Evolutionary conservation across 129 eudicot genomes (phyloP).

Genomic region (Lactuca sativa): DNA sequence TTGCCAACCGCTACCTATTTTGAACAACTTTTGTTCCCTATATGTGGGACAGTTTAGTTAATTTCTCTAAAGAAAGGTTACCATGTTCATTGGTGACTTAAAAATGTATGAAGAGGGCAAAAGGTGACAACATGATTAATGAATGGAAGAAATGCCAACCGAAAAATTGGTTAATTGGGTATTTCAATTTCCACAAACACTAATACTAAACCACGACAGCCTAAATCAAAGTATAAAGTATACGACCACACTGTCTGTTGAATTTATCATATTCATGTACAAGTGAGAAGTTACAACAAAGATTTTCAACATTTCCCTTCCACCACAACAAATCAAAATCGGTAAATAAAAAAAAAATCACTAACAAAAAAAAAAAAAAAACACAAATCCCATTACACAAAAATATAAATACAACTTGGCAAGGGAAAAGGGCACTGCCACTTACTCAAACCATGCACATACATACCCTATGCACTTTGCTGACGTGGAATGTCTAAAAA

Average conservation of each 20-base stretch:
- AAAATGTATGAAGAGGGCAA: not conserved
- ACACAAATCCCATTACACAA: slow-evolving; percentile 11
- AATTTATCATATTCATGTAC: no score
- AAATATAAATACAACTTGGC: slow-evolving; percentile 37
- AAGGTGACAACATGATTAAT: slow-evolving; percentile 6
- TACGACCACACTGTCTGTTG: slow-evolving; percentile 23
- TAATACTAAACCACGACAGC: slow-evolving; percentile 35
- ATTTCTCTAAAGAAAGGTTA: not conserved
- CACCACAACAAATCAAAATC: slow-evolving; percentile 32
- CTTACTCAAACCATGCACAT: slow-evolving; percentile 3
- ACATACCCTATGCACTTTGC: slow-evolving; percentile 19
- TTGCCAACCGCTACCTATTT: no score
- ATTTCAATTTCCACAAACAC: slow-evolving; percentile 47
- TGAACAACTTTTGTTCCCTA: no score
- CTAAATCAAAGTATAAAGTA: slow-evolving; percentile 29
- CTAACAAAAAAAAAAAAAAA: slow-evolving; percentile 36
- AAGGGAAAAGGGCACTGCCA: slow-evolving; percentile 10
- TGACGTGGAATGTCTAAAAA: slow-evolving; percentile 15
- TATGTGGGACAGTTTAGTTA: no score
- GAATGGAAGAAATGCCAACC: slow-evolving; percentile 36
- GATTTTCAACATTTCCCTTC: slow-evolving; percentile 30
- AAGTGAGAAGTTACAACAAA: slow-evolving; percentile 42
- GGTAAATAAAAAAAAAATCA: slow-evolving; percentile 5
- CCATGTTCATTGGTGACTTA: slow-evolving; percentile 25
- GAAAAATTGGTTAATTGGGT: slow-evolving; percentile 52